Percentiles rank a stretch among this genome's conserved stretches.
These are phyloP conservation scores for Crithidia expoeki DNA, from an alignment of 208 protist species.

Conservation along the genomic window DNA sequence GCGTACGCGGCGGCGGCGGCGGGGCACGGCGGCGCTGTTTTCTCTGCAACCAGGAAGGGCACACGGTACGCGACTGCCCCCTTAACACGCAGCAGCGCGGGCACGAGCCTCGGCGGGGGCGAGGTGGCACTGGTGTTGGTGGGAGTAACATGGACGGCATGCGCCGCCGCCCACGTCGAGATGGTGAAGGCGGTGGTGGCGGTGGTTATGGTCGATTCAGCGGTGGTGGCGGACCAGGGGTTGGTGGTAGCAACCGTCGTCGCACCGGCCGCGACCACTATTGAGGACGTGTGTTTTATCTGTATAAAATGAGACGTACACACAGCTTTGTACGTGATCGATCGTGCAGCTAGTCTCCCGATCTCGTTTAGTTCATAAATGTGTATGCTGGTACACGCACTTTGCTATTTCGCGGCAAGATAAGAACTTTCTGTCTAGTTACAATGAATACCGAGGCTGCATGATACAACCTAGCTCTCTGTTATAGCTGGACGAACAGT, in stretches of 20 bases:
- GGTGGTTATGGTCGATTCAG: neutral
- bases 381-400: neutral
- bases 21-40: conserved; percentile 66
- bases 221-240: neutral
- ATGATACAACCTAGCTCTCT: no score
- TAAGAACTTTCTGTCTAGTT: no score
- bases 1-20: conserved; percentile 35
- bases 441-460: no score
- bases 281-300: neutral
- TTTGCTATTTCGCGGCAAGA: neutral
- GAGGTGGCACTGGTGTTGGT: conserved; percentile 11
- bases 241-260: conserved; percentile 12
- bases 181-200: conserved; percentile 11
- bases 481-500: no score
- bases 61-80: conserved; percentile 77
- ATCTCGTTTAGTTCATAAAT: no score
- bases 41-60: conserved; percentile 80
- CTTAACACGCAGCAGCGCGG: conserved; percentile 54
- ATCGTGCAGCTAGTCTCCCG: no score
- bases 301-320: no score
- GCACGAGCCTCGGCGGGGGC: conserved; percentile 23
- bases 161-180: conserved; percentile 28
- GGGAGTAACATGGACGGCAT: conserved; percentile 11
- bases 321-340: no score
- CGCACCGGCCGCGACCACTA: conserved; percentile 30